These are phyloP conservation scores for Hemisphaericaspora nanyangensis DNA, from an alignment of 805 yeast genomes.

Conservation along the genomic window DNA sequence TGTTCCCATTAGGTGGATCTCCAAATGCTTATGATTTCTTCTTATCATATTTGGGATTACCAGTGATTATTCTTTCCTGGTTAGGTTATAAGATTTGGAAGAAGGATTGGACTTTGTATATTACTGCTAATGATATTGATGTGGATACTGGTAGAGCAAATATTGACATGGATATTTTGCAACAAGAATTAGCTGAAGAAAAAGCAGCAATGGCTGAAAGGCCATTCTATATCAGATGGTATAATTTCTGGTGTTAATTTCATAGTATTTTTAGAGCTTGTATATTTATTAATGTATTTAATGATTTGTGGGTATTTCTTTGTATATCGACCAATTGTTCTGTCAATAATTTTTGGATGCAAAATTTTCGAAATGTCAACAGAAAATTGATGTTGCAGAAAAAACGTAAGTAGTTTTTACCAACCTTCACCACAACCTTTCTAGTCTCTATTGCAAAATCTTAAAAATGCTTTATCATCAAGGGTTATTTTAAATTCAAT, in stretches of 20 bases:
- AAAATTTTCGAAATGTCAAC: neutral
- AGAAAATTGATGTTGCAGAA: too few relatives aligned
- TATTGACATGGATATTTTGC: constrained; percentile 28
- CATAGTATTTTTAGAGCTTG: neutral
- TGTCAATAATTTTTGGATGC: neutral
- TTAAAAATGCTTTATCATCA: too few relatives aligned
- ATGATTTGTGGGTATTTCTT: too few relatives aligned
- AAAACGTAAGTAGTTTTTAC: too few relatives aligned
- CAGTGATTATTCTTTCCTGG: constrained; percentile 28
- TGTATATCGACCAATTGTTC: too few relatives aligned
- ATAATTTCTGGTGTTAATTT: constrained; percentile 26
- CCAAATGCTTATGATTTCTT: constrained; percentile 31
- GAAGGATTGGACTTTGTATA: constrained; percentile 22
- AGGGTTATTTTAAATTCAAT: too few relatives aligned
- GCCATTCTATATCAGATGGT: constrained; percentile 23
- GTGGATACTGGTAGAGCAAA: constrained; percentile 34
- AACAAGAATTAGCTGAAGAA: constrained; percentile 35
- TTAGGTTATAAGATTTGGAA: constrained; percentile 26
- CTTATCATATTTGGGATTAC: constrained; percentile 30
- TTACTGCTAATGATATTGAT: constrained; percentile 28
- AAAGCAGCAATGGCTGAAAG: constrained; percentile 21
- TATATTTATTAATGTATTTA: neutral
- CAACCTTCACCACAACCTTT: too few relatives aligned
- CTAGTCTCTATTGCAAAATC: too few relatives aligned
- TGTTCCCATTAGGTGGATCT: constrained; percentile 50